Conservation (phyloP, 768 basidiomycete species). For the Trametes sanguinea region DNA sequence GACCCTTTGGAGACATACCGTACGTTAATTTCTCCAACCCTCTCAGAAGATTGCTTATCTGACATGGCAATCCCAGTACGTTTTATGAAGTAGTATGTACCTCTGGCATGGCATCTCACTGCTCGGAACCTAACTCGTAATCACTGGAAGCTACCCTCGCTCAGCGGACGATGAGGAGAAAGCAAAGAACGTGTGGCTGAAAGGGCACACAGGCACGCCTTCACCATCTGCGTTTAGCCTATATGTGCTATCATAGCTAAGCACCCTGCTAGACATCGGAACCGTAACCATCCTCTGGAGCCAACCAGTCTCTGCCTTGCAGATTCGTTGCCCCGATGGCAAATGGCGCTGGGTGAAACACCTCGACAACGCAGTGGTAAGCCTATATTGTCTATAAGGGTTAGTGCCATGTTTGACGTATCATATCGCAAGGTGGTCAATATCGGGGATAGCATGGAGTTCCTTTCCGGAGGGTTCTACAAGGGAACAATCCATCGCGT, state of each 20-base stretch:
- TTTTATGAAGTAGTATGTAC: constrained; percentile 28
- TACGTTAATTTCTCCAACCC: constrained; percentile 14
- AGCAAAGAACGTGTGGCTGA: constrained; percentile 38
- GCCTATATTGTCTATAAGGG: background rate
- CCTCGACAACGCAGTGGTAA: constrained; percentile 35
- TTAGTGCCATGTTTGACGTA: no score
- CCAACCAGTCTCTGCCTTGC: constrained; percentile 38
- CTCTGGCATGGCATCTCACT: no score
- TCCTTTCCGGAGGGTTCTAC: constrained; percentile 40
- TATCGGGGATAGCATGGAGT: constrained; percentile 38
- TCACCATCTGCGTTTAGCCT: background rate
- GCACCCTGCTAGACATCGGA: constrained; percentile 10
- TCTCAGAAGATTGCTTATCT: no score
- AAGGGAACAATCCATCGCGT: constrained; percentile 43
- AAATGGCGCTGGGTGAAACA: constrained; percentile 39
- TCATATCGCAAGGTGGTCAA: constrained; percentile 40
- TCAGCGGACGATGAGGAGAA: constrained; percentile 35
- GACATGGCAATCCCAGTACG: no score
- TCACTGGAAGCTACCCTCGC: constrained; percentile 32
- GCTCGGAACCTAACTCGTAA: background rate
- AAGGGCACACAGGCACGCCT: constrained; percentile 37
- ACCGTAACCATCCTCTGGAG: constrained; percentile 40
- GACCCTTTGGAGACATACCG: constrained; percentile 40
- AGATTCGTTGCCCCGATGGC: constrained; percentile 36
- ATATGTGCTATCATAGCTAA: background rate